Percentiles rank a stretch among this genome's conserved stretches.
These are phyloP conservation scores for Pholiota molesta DNA, from an alignment of 768 basidiomycete species.

Conservation along the genomic window DNA sequence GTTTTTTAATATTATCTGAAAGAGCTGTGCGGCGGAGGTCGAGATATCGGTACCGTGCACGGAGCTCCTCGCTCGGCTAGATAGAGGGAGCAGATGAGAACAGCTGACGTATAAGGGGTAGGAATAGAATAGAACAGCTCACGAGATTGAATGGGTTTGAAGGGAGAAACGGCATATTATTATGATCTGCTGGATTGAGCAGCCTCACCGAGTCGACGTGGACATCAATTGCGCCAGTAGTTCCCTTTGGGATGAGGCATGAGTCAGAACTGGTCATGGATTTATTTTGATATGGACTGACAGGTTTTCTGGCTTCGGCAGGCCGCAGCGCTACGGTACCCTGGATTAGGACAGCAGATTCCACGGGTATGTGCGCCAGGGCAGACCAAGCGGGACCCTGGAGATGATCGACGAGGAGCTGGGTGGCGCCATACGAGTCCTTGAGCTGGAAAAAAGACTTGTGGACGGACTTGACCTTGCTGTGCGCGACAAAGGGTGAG, in stretches of 20 bases:
- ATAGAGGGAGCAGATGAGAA: constrained; percentile 11
- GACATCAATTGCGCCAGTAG: constrained; percentile 81
- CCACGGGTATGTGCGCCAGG: constrained; percentile 68
- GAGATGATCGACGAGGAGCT: constrained; percentile 70
- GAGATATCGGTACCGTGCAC: constrained; percentile 84
- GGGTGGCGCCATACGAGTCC: constrained; percentile 76
- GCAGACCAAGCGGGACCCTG: constrained; percentile 35
- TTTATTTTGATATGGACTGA: constrained; percentile 38
- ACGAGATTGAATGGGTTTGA: constrained; percentile 78
- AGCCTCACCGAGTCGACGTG: constrained; percentile 68
- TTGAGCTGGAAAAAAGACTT: constrained; percentile 84
- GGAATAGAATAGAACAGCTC: constrained; percentile 33
- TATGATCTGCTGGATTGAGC: constrained; percentile 74
- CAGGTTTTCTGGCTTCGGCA: constrained; percentile 59
- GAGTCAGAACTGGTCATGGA: constrained; percentile 21
- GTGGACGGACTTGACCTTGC: constrained; percentile 64
- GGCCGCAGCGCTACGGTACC: constrained; percentile 75
- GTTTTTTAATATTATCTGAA: constrained; percentile 77
- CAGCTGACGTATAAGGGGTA: constrained; percentile 11
- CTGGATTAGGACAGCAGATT: constrained; percentile 77
- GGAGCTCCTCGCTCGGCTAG: constrained; percentile 85
- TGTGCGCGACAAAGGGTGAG: constrained; percentile 43
- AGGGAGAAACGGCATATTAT: constrained; percentile 81
- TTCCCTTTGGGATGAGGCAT: constrained; percentile 41
- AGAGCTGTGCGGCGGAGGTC: constrained; percentile 81